These are phyloP conservation scores for Fusarium sp. DNA, from an alignment of 2,329 filamentous ascomycete species.

Conservation along the genomic window DNA sequence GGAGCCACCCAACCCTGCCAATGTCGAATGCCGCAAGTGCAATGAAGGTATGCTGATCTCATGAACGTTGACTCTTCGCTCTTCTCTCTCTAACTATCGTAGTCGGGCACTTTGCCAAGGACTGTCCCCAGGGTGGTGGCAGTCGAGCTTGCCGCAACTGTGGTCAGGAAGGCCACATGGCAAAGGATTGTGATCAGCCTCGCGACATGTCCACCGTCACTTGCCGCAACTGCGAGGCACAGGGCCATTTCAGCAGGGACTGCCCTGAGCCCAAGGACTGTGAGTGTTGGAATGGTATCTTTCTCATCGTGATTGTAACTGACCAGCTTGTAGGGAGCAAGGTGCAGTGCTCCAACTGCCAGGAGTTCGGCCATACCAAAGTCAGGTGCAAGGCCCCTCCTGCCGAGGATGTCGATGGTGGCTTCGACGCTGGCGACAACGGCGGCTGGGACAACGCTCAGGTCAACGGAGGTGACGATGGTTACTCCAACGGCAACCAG, in stretches of 20 bases:
- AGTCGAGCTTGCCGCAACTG: conserved; percentile 73
- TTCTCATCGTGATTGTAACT: conserved; percentile 16
- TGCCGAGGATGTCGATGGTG: conserved; percentile 40
- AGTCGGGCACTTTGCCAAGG: conserved; percentile 74
- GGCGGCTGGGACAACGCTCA: conserved; percentile 25
- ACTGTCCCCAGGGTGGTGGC: conserved; percentile 75
- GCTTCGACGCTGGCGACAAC: conserved; percentile 20
- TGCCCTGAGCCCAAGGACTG: conserved; percentile 70
- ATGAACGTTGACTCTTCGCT: neutral
- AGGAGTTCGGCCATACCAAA: conserved; percentile 59
- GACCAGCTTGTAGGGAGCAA: conserved; percentile 55
- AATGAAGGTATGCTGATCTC: conserved; percentile 66
- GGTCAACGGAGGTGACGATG: conserved; percentile 12
- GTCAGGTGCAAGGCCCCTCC: conserved; percentile 56
- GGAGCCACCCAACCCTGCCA: conserved; percentile 73
- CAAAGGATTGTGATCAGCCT: conserved; percentile 66
- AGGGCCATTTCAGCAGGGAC: conserved; percentile 74
- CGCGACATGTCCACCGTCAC: conserved; percentile 63
- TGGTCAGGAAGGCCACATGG: conserved; percentile 72
- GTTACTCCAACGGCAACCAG: conserved; percentile 15
- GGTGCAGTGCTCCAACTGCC: conserved; percentile 58
- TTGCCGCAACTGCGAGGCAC: conserved; percentile 74
- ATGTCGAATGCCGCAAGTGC: conserved; percentile 77
- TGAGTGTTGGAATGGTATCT: conserved; percentile 42
- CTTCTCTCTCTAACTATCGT: conserved; percentile 21